Conservation (phyloP, 768 basidiomycete species). For the Leucogyrophana mollusca region DNA sequence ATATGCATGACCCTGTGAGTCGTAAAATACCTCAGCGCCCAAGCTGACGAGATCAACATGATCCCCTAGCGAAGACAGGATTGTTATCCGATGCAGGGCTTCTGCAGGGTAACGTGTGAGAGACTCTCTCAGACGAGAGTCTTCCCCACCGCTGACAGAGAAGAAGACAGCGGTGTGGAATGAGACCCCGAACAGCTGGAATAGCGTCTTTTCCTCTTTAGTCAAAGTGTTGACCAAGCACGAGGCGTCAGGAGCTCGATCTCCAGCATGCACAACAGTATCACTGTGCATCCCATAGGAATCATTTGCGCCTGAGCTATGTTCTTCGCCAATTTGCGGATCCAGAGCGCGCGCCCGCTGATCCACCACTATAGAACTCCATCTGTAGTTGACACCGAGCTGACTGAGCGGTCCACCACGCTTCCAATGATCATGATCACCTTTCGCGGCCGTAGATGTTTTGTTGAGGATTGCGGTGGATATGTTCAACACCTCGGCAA, state of each 20-base stretch:
- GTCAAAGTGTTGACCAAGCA: not conserved
- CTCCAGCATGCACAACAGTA: not conserved
- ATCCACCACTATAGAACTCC: conserved; percentile 47
- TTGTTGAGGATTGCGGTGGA: conserved; percentile 15
- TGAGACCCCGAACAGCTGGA: conserved; percentile 22
- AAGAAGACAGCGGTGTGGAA: conserved; percentile 34
- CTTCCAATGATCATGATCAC: not conserved
- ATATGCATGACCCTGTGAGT: conserved; percentile 9
- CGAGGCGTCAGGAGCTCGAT: not conserved
- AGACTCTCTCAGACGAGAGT: conserved; percentile 6
- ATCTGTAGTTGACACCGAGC: conserved; percentile 52
- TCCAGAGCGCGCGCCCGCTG: not conserved
- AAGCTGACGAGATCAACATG: not conserved
- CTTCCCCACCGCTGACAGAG: not conserved
- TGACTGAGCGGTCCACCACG: conserved; percentile 21
- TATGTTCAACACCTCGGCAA: conserved; percentile 34
- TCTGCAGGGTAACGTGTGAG: not conserved
- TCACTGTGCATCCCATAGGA: not conserved
- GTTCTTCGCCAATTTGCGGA: not conserved
- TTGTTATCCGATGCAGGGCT: not conserved
- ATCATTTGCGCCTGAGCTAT: not conserved
- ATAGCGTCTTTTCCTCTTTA: conserved; percentile 16
- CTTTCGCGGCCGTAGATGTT: not conserved
- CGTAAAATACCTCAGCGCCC: conserved; percentile 3
- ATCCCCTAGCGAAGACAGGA: not conserved